A percentile compares a stretch with the other conserved stretches of the same genome.
These are phyloP conservation scores for Scutellaria baicalensis DNA, from an alignment of 257 asterid species.

Conservation along the genomic window DNA sequence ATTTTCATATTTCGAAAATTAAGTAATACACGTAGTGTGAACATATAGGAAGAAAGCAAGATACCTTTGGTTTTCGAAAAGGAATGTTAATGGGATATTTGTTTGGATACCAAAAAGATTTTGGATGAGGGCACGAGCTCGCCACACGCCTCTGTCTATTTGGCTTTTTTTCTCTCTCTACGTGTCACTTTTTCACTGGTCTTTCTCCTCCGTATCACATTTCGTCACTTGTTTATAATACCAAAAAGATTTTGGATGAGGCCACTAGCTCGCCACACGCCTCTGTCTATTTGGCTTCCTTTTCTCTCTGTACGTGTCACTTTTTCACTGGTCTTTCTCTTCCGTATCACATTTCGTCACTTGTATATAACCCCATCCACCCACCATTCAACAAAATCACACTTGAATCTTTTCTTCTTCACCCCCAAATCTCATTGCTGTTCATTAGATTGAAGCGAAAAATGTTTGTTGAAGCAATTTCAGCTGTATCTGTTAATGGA, in stretches of 20 bases:
- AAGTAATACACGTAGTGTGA: conserved; percentile 29
- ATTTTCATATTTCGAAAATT: too few relatives aligned
- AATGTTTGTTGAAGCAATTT: conserved; percentile 43
- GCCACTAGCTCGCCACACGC: conserved; percentile 34
- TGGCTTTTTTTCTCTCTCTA: conserved; percentile 22
- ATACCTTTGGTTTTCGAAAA: neutral
- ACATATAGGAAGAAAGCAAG: neutral
- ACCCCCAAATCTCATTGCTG: neutral
- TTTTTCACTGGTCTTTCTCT: neutral
- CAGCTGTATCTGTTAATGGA: conserved; percentile 32
- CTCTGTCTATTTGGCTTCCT: conserved; percentile 28
- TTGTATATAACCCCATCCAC: conserved; percentile 9
- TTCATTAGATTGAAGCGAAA: neutral
- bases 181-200: conserved; percentile 11
- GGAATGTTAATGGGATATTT: conserved; percentile 20
- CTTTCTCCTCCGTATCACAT: neutral
- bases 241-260: conserved; percentile 13
- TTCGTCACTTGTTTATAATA: conserved; percentile 17
- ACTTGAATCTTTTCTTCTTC: neutral
- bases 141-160: conserved; percentile 32
- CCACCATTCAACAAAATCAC: neutral
- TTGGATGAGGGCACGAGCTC: conserved; percentile 22
- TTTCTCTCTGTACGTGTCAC: conserved; percentile 9
- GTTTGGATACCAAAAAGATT: conserved; percentile 8
- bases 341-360: conserved; percentile 8